Percentiles rank a stretch among this genome's conserved stretches.
Conservation (phyloP, 768 basidiomycete species). For the Phallus indusiatus region DNA sequence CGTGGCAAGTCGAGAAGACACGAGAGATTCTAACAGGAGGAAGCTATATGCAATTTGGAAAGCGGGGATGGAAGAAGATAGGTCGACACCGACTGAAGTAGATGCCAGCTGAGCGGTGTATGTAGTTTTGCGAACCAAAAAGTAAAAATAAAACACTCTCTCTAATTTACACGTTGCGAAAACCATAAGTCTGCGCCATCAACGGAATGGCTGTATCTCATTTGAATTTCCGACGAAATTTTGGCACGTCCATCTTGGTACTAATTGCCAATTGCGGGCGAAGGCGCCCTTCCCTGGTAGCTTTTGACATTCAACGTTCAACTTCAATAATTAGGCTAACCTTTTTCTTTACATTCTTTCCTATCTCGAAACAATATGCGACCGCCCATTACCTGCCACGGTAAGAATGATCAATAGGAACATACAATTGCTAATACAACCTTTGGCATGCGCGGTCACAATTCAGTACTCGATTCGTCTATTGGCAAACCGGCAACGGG, state of each 20-base stretch:
- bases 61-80: slow-evolving; percentile 40
- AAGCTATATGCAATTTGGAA: slow-evolving; percentile 81
- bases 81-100: slow-evolving; percentile 26
- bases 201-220: neutral
- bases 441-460: neutral
- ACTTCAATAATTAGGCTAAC: neutral
- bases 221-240: neutral
- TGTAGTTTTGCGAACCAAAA: neutral
- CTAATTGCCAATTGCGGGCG: neutral
- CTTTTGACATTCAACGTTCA: too few relatives aligned
- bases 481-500: slow-evolving; percentile 72
- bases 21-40: slow-evolving; percentile 68
- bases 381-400: slow-evolving; percentile 89
- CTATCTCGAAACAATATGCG: slow-evolving; percentile 22
- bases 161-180: neutral
- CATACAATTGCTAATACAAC: neutral
- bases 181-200: neutral
- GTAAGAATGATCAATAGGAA: slow-evolving; percentile 28
- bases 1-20: slow-evolving; percentile 62
- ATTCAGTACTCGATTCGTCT: slow-evolving; percentile 75
- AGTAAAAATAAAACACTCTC: too few relatives aligned
- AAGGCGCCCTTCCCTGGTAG: neutral
- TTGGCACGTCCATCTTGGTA: neutral
- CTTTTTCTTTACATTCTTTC: neutral
- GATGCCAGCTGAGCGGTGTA: slow-evolving; percentile 10